Evolutionary conservation across 2,329 filamentous ascomycete species (phyloP), one percentile per base, ranked within the genome.

Genomic region (Pseudogymnoascus sp.): DNA sequence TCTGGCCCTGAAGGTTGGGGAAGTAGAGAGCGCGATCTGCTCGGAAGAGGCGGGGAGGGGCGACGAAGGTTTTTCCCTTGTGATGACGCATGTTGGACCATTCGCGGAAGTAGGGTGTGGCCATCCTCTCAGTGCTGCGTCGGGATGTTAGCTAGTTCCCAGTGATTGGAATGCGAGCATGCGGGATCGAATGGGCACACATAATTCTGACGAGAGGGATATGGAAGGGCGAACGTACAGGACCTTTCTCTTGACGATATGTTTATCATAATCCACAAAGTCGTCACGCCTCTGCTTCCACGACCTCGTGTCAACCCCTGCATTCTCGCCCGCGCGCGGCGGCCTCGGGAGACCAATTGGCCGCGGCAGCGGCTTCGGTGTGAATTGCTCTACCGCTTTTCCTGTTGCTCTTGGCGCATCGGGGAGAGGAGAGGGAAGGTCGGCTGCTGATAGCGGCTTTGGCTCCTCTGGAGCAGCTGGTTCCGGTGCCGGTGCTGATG

Each of bases 51-150:
- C 88, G 81, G 3, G 89, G 84, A 37, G 93, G 93, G 18, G 91
- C 86, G 59, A 93, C 78, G 76, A 97, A 99, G 22, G 91, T 91
- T 75, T 99, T 99, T 70, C 94, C 94, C 68, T 91, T 85, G 75
- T 94, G 87, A 66, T 87, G 82, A 59, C 81, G 80, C 74, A 97
- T 83, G 75, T 95, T 94, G 63, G 84, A 84, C 89, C 91, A 97
- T 79, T 99, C 93, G 73, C 91, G 89, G 77, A 96, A 99, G 75
- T 99, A 99, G 2, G 93, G 92, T 62, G 90, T 89, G 18, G 87
- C 79, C 70, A 95, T 87, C 72, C 91, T 85, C 66, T 83, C 81
- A 47, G 89, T 89, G 60, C 87, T 90, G 66, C 68, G 20, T 22
- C 20, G 58, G 28, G 25, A 59, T 22, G 62, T 67, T 59, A 61